Percentiles rank a stretch among this genome's conserved stretches.
Evolutionary conservation across 371 early-diverging fungal genomes (phyloP).

Genomic region (Funneliformis caledonium): DNA sequence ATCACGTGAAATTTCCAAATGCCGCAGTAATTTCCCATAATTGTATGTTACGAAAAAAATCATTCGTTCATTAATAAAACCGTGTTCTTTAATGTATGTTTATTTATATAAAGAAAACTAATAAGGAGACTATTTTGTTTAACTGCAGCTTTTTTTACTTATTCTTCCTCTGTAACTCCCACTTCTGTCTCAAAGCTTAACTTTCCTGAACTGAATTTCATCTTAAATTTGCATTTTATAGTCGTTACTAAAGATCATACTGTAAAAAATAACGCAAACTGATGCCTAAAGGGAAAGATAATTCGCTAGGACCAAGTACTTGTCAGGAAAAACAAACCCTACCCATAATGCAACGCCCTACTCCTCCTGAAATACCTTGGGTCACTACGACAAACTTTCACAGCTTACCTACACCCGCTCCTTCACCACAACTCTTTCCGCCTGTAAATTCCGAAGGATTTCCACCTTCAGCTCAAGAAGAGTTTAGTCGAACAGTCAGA

Average conservation of each 20-base stretch:
- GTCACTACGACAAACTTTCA: conserved; percentile 37
- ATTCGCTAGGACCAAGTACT: background rate
- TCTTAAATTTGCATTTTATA: background rate
- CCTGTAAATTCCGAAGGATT: conserved; percentile 23
- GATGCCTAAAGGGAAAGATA: conserved; percentile 5
- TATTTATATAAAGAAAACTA: background rate
- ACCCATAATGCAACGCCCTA: conserved; percentile 21
- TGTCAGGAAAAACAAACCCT: conserved; percentile 14
- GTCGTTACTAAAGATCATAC: background rate
- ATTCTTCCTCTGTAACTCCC: background rate
- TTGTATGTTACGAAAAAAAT: no score
- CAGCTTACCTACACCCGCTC: conserved; percentile 35
- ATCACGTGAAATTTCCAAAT: no score
- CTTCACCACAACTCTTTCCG: conserved; percentile 38
- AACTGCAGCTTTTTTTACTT: background rate
- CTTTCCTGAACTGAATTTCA: background rate
- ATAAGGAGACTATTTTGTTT: background rate
- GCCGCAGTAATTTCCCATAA: no score
- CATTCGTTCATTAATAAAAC: no score
- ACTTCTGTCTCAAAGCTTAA: background rate
- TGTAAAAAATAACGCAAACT: background rate
- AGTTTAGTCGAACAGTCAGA: conserved; percentile 33
- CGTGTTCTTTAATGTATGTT: no score
- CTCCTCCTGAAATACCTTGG: conserved; percentile 33
- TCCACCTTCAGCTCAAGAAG: conserved; percentile 21